phyloP scores from a whole-genome alignment of 1,284 basidiomycete genomes.

The Melanopsichium pennsylvanicum region DNA sequence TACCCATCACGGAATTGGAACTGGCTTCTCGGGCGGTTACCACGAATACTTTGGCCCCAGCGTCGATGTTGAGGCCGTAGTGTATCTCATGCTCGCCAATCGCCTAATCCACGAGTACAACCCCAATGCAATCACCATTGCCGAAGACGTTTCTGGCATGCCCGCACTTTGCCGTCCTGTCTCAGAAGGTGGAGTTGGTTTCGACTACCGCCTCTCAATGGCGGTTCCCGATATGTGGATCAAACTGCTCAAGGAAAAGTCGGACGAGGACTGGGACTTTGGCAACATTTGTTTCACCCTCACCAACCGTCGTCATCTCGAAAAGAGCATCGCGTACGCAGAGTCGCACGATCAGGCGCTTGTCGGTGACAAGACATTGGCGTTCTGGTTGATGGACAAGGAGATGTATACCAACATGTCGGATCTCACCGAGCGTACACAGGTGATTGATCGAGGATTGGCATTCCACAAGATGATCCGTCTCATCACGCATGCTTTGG shows the following conservation, averaged over 20 bases:
- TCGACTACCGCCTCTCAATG: conserved; percentile 97
- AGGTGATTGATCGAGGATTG: conserved; percentile 85
- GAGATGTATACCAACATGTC: conserved; percentile 90
- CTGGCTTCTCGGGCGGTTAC: conserved; percentile 96
- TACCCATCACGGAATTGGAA: conserved; percentile 91
- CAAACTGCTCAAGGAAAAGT: conserved; percentile 92
- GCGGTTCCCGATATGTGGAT: conserved; percentile 99
- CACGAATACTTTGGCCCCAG: conserved; percentile 93
- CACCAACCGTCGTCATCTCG: conserved; percentile 85
- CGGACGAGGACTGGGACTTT: conserved; percentile 88
- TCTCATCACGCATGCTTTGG: conserved; percentile 86
- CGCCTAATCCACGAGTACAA: conserved; percentile 83
- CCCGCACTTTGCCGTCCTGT: conserved; percentile 87
- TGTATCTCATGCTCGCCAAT: conserved; percentile 97
- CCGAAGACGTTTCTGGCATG: conserved; percentile 98
- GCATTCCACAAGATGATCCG: conserved; percentile 97
- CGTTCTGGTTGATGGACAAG: conserved; percentile 99
- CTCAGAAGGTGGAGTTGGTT: conserved; percentile 85
- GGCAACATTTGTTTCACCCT: conserved; percentile 86
- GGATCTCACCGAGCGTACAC: conserved; percentile 83
- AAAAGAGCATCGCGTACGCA: conserved; percentile 92
- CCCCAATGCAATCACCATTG: conserved; percentile 85
- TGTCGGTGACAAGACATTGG: conserved; percentile 89
- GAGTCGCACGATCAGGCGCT: conserved; percentile 98
- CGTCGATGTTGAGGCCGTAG: conserved; percentile 87